These are phyloP conservation scores for Aristolochia contorta DNA, from an alignment of 164 flowering plant species.

Conservation along the genomic window DNA sequence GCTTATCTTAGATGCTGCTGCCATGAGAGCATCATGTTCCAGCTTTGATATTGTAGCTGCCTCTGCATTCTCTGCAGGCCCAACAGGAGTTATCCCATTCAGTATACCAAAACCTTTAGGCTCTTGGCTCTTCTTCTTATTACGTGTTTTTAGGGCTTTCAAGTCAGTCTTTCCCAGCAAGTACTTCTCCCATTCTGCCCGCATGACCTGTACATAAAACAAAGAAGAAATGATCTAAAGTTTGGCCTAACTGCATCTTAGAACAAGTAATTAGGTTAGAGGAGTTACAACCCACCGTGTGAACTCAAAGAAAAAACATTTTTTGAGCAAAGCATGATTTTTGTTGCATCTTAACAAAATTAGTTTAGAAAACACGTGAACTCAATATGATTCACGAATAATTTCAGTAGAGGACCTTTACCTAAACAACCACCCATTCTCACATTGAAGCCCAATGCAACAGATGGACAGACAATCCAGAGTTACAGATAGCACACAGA, in stretches of 20 bases:
- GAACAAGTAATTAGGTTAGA: not conserved
- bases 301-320: too few relatives aligned
- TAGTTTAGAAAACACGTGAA: too few relatives aligned
- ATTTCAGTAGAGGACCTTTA: too few relatives aligned
- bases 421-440: too few relatives aligned
- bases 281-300: too few relatives aligned
- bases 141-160: constrained; percentile 42
- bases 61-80: constrained; percentile 48
- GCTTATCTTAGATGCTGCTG: constrained; percentile 65
- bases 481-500: too few relatives aligned
- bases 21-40: constrained; percentile 75
- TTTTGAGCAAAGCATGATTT: too few relatives aligned
- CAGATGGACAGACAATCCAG: too few relatives aligned
- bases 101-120: constrained; percentile 91
- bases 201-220: constrained; percentile 57
- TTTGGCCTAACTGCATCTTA: not conserved
- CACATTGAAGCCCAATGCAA: too few relatives aligned
- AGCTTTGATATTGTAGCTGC: constrained; percentile 49
- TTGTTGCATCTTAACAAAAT: too few relatives aligned
- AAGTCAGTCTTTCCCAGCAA: constrained; percentile 70
- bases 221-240: not conserved
- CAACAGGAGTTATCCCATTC: constrained; percentile 54
- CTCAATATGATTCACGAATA: too few relatives aligned
- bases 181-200: constrained; percentile 85
- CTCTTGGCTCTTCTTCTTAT: constrained; percentile 52